Base-by-base conservation (phyloP, 164 flowering plant species). In the Vitis rupestris region DNA sequence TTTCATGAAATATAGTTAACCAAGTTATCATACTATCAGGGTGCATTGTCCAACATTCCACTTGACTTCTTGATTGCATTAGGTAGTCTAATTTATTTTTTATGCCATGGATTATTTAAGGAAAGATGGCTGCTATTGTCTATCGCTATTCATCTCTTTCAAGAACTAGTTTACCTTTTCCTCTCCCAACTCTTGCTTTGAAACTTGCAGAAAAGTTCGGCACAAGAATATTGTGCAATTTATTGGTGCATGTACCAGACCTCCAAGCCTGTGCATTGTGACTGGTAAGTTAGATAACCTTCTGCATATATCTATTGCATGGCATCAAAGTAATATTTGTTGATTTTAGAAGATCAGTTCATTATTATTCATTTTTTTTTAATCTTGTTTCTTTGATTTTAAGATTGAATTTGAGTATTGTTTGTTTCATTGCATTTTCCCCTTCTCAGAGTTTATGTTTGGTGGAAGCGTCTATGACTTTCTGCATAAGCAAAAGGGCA, bases 211-310 rank as follows among this genome's bases (percentile, higher is more conserved):
- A 76, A 90, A 90, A 85, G 83, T 92, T 54, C 86, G 90, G 19
- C 98, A 92, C 75, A 92, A 85, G 76, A 89, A 92, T 83, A 93
- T 92, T 63, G 93, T 92, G 70, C 94, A 92, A 73, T 90, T 90
- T 68, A 87, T 92, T 52, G 98, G 96, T n/a, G 98, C 98, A 55
- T 90, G 93, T 65, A 92, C 98, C 50, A 80, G 72, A 67, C 83
- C 93, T 74, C 94, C 98, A 54, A 84, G 54, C 77, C 75, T 89
- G 78, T 89, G 87, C 84, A 88, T 92, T 74, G 89, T 92, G 64
- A 92, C 97, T 72, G 98, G 98, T 89, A 71, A 47, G 12, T 30
- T 37, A 37, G 44, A 37, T 37, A 6, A 6, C 44, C 44, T 37
- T 37, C 44, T 37, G 44, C 44, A 37, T 37, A 37, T 37, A 37